Conservation (phyloP, 2,329 filamentous ascomycete species). For the Colletotrichum sidae region DNA sequence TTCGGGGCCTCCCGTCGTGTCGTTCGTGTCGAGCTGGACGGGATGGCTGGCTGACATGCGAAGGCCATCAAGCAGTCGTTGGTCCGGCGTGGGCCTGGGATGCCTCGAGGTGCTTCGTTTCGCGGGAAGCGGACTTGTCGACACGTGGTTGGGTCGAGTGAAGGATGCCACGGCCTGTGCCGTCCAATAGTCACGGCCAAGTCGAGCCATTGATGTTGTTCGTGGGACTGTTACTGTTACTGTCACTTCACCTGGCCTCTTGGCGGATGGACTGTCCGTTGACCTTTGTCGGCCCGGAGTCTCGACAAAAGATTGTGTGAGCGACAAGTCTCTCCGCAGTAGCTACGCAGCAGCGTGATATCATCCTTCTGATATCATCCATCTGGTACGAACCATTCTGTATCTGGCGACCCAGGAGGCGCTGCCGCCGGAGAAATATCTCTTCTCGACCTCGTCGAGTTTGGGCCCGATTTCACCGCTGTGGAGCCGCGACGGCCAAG, state of each 20-base stretch:
- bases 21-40: neutral
- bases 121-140: neutral
- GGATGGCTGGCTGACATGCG: conserved; percentile 3
- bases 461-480: conserved; percentile 14
- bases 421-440: conserved; percentile 13
- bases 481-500: conserved; percentile 11
- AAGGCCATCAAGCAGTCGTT: conserved; percentile 12
- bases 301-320: too few relatives aligned
- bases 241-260: too few relatives aligned
- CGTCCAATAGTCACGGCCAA: conserved; percentile 9
- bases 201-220: conserved; percentile 8
- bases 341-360: too few relatives aligned
- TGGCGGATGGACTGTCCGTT: too few relatives aligned
- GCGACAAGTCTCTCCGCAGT: too few relatives aligned
- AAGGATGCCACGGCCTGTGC: conserved; percentile 8
- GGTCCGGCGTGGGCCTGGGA: conserved; percentile 6
- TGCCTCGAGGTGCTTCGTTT: neutral
- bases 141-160: neutral
- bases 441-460: conserved; percentile 13
- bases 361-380: neutral
- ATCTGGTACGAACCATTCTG: conserved; percentile 3
- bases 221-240: neutral
- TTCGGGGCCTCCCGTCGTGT: conserved; percentile 20
- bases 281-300: too few relatives aligned
- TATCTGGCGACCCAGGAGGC: conserved; percentile 4